These are phyloP conservation scores for Cladorrhinum sp. DNA, from an alignment of 2,329 filamentous ascomycete species.

Conservation along the genomic window DNA sequence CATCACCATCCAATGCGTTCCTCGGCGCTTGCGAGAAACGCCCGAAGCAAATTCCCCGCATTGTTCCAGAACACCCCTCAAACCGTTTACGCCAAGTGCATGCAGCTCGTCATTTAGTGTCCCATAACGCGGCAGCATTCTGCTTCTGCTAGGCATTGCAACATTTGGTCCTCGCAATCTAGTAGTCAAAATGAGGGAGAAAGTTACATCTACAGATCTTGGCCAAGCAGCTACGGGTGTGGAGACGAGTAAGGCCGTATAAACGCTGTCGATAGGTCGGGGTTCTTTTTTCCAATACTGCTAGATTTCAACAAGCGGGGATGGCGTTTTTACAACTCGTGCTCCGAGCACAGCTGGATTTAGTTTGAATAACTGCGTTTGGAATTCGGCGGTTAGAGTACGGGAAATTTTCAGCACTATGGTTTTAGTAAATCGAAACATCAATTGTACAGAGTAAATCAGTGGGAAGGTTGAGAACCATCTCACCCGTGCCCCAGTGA, in stretches of 20 bases:
- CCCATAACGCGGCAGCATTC: not conserved
- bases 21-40: not conserved
- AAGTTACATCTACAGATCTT: constrained; percentile 32
- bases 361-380: constrained; percentile 11
- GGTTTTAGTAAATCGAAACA: constrained; percentile 23
- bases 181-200: too few relatives aligned
- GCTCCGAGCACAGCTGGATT: constrained; percentile 5
- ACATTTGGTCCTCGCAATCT: not conserved
- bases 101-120: not conserved
- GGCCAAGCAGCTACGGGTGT: constrained; percentile 42
- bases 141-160: not conserved
- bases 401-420: constrained; percentile 8
- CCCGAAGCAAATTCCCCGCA: constrained; percentile 5
- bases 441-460: constrained; percentile 21
- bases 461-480: not conserved
- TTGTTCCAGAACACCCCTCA: constrained; percentile 8
- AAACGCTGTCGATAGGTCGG: not conserved
- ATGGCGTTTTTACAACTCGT: constrained; percentile 22
- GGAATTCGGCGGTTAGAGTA: constrained; percentile 17
- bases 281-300: constrained; percentile 20
- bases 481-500: not conserved
- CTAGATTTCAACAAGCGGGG: constrained; percentile 4
- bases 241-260: constrained; percentile 18
- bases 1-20: constrained; percentile 21
- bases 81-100: not conserved